Evolutionary conservation across 2,329 filamentous ascomycete genomes (phyloP).

Genomic region (Juglanconis sp.): DNA sequence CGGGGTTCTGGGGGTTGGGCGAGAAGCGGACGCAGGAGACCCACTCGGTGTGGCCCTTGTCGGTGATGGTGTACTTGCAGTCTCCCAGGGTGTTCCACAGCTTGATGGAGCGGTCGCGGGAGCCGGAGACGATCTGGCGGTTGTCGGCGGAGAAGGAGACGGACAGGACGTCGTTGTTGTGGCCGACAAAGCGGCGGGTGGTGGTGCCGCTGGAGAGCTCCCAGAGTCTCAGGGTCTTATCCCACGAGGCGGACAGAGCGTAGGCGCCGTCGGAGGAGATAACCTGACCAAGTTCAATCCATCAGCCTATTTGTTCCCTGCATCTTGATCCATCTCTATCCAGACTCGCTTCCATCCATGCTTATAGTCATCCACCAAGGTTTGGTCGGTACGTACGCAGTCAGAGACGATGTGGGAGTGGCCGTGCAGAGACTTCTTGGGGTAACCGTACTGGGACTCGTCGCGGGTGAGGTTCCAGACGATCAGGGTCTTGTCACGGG

Average conservation of each 20-base stretch:
- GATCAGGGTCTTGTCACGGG: conserved; percentile 98
- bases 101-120: conserved; percentile 98
- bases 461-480: conserved; percentile 99
- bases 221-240: conserved; percentile 99
- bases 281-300: conserved; percentile 56
- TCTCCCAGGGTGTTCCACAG: conserved; percentile 99
- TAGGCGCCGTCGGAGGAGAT: conserved; percentile 99
- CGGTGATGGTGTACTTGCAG: conserved; percentile 99
- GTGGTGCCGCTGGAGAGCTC: conserved; percentile 96
- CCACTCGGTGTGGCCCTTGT: conserved; percentile 99
- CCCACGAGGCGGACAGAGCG: conserved; percentile 97
- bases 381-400: conserved; percentile 70
- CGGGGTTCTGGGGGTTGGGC: conserved; percentile 99
- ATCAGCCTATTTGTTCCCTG: conserved; percentile 32
- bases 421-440: conserved; percentile 96
- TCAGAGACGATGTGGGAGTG: conserved; percentile 99
- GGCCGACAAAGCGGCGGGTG: conserved; percentile 96
- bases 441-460: conserved; percentile 96
- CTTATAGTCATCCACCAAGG: neutral
- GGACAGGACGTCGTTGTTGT: conserved; percentile 99
- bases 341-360: neutral
- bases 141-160: conserved; percentile 99
- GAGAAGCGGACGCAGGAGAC: conserved; percentile 99
- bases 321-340: neutral
- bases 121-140: conserved; percentile 99